Conservation (phyloP, 2,329 filamentous ascomycete species). For the Rhexocercosporidium sp. region DNA sequence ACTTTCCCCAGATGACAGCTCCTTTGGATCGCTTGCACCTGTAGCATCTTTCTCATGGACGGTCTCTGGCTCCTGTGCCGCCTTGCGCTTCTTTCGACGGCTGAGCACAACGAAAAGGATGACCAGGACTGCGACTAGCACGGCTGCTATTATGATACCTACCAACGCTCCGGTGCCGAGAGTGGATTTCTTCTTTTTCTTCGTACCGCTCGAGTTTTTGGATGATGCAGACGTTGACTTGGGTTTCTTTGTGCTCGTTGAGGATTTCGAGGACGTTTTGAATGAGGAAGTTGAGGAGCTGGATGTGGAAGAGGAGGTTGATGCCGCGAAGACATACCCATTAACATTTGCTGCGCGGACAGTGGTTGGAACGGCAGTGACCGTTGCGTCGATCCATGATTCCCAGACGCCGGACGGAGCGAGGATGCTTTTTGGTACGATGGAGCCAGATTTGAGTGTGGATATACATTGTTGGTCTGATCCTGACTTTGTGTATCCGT, state of each 20-base stretch:
- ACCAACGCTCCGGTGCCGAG: neutral
- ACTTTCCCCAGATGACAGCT: neutral
- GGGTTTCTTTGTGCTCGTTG: neutral
- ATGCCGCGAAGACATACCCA: conserved; percentile 2
- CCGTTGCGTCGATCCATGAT: conserved; percentile 4
- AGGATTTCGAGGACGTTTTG: neutral
- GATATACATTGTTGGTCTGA: conserved; percentile 21
- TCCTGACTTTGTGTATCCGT: conserved; percentile 10
- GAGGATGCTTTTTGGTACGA: neutral
- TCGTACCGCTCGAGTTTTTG: neutral
- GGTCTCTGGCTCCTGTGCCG: neutral
- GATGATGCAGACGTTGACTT: neutral
- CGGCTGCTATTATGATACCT: neutral
- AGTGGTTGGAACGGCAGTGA: neutral
- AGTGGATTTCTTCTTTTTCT: neutral
- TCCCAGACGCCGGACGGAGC: neutral
- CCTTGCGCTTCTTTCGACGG: neutral
- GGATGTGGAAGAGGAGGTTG: neutral
- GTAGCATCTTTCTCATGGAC: neutral
- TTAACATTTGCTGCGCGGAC: neutral
- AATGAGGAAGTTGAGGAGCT: neutral
- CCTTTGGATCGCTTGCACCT: neutral
- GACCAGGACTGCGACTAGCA: neutral
- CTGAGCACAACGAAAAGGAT: neutral
- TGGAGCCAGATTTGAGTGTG: conserved; percentile 4